Conservation (phyloP, 176 grass and related monocot genomes). For the Thinopyrum elongatum region DNA sequence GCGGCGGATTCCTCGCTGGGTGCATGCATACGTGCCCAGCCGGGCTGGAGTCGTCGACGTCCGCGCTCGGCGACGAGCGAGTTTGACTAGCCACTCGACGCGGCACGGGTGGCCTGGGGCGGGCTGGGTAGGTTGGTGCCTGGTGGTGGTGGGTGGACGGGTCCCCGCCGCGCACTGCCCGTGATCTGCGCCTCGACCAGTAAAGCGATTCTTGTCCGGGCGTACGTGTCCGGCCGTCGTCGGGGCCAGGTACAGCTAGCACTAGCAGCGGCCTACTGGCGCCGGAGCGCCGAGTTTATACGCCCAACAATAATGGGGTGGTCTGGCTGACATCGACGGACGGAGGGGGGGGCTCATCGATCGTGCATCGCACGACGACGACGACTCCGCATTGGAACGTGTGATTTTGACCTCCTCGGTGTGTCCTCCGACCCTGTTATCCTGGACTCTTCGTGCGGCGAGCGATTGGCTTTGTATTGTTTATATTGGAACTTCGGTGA, state of each 20-base stretch:
- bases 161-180: slow-evolving; percentile 8
- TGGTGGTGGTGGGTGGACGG: background rate
- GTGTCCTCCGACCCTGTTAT: background rate
- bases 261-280: background rate
- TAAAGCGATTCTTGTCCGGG: background rate
- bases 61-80: background rate
- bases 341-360: background rate
- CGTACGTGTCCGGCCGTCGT: background rate
- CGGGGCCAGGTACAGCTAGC: background rate
- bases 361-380: background rate
- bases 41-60: background rate
- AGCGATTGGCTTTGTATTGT: background rate
- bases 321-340: background rate
- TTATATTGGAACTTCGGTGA: background rate
- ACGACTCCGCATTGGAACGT: background rate
- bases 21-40: background rate
- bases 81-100: background rate
- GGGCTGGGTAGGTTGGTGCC: background rate
- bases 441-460: background rate
- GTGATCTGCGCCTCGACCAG: slow-evolving; percentile 13
- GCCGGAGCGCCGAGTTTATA: background rate
- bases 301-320: background rate
- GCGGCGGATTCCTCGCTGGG: background rate
- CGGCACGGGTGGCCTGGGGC: background rate
- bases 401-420: background rate